Conservation (phyloP, 208 protist species). For the Crithidia acanthocephali region DNA sequence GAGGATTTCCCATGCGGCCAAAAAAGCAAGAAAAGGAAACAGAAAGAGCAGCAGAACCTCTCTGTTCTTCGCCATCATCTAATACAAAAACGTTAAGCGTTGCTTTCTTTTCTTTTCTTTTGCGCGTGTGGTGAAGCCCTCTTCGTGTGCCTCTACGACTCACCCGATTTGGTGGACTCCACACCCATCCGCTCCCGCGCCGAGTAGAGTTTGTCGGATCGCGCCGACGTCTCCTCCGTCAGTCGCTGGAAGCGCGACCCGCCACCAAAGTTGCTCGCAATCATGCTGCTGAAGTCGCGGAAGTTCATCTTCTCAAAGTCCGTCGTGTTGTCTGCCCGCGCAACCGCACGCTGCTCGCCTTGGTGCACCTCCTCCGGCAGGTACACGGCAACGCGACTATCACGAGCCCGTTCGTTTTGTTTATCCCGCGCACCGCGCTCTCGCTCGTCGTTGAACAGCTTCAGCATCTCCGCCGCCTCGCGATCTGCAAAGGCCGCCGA, state of each 20-base stretch:
- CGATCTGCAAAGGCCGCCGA: constrained; percentile 46
- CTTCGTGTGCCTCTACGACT: background rate
- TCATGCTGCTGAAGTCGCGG: constrained; percentile 59
- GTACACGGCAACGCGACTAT: constrained; percentile 68
- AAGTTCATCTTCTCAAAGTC: constrained; percentile 65
- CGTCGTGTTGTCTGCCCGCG: constrained; percentile 1
- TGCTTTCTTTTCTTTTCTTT: background rate
- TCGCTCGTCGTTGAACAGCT: constrained; percentile 85
- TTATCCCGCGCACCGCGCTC: constrained; percentile 28
- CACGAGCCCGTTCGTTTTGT: constrained; percentile 28
- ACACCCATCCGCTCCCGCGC: constrained; percentile 39
- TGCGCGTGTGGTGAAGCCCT: too few relatives aligned
- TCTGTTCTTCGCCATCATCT: too few relatives aligned
- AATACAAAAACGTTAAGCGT: too few relatives aligned
- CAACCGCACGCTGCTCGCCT: constrained; percentile 7
- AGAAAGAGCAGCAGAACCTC: background rate
- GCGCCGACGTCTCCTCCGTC: constrained; percentile 61
- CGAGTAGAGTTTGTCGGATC: constrained; percentile 40
- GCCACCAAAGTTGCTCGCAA: constrained; percentile 78
- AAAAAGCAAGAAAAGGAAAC: background rate
- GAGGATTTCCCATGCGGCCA: too few relatives aligned
- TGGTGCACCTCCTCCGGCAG: constrained; percentile 54
- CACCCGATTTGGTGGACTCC: constrained; percentile 13
- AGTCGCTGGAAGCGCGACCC: constrained; percentile 84
- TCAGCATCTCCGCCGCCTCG: constrained; percentile 72